A percentile compares a stretch with the other conserved stretches of the same genome.
phyloP scores from a whole-genome alignment of 768 basidiomycete genomes.

The Cystofilobasidium macerans region DNA sequence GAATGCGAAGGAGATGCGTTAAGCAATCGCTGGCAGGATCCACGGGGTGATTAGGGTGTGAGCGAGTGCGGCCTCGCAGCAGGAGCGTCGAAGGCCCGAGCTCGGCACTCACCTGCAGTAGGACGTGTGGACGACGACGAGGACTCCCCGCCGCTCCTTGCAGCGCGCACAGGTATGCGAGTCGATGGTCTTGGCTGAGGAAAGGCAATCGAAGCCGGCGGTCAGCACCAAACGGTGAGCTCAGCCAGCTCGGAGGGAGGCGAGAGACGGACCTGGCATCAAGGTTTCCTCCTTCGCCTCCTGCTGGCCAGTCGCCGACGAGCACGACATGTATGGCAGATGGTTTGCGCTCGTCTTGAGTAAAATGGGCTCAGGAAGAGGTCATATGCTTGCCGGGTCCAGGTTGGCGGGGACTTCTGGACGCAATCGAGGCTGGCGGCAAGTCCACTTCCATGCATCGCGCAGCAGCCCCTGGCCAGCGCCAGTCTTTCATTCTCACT shows the following conservation, averaged over 20 bases:
- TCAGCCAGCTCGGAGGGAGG: neutral
- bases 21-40: neutral
- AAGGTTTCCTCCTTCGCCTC: conserved; percentile 7
- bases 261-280: conserved; percentile 14
- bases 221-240: neutral
- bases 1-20: neutral
- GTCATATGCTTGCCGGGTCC: too few species aligned
- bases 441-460: too few species aligned
- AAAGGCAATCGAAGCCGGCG: neutral
- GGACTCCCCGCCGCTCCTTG: conserved; percentile 20
- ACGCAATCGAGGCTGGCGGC: too few species aligned
- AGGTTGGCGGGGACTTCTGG: too few species aligned
- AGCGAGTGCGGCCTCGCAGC: conserved; percentile 1
- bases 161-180: conserved; percentile 19
- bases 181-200: conserved; percentile 22
- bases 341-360: neutral
- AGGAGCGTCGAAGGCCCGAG: conserved; percentile 2
- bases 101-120: conserved; percentile 23
- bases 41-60: neutral
- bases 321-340: conserved; percentile 12
- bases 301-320: conserved; percentile 1
- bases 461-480: too few species aligned
- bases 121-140: conserved; percentile 15
- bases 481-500: too few species aligned
- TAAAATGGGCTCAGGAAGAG: neutral